These are phyloP conservation scores for Alternaria ethzedia DNA, from an alignment of 2,329 filamentous ascomycete genomes.

Conservation along the genomic window DNA sequence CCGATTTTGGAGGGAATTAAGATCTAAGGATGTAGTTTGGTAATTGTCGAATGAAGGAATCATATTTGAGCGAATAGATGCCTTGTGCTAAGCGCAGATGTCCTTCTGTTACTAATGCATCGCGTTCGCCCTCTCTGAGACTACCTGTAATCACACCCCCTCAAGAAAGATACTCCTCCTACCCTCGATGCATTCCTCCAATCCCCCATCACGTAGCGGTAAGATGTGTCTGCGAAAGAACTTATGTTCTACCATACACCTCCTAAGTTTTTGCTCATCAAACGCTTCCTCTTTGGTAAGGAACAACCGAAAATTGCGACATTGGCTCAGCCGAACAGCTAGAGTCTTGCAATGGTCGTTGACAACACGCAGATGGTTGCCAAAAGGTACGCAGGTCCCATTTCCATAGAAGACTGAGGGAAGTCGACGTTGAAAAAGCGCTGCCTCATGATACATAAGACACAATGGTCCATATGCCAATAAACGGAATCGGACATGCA, in stretches of 20 bases:
- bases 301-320: not conserved
- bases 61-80: not conserved
- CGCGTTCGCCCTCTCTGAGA: not conserved
- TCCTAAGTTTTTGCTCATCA: not conserved
- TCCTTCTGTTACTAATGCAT: not conserved
- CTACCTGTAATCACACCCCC: not conserved
- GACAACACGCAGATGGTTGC: not conserved
- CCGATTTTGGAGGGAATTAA: constrained; percentile 68
- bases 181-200: not conserved
- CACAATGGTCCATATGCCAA: not conserved
- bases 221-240: not conserved
- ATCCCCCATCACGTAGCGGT: not conserved
- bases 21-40: constrained; percentile 36
- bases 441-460: not conserved
- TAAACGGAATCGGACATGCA: not conserved
- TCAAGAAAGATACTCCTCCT: not conserved
- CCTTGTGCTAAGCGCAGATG: not conserved
- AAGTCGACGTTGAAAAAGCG: not conserved
- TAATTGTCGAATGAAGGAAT: not conserved
- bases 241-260: not conserved
- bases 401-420: not conserved
- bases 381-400: not conserved
- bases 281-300: not conserved
- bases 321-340: not conserved
- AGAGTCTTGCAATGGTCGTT: not conserved